phyloP scores from a whole-genome alignment of 345 rosid species.

The Draba incana region DNA sequence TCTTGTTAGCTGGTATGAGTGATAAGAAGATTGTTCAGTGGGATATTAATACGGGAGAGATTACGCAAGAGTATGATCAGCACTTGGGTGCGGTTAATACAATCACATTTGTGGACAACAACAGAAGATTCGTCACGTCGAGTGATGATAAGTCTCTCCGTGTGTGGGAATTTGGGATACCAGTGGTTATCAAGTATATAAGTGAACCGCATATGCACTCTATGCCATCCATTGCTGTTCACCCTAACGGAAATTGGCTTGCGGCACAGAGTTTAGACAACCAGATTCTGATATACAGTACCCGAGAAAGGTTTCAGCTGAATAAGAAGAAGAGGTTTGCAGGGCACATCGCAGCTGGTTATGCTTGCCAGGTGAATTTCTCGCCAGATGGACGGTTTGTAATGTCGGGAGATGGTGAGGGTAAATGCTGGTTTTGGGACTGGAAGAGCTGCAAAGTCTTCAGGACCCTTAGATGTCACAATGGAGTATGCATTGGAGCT shows the following conservation, averaged over 20 bases:
- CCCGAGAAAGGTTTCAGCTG: conserved; percentile 95
- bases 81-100: conserved; percentile 94
- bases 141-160: conserved; percentile 99
- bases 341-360: conserved; percentile 91
- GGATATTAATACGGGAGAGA: conserved; percentile 94
- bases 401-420: conserved; percentile 99
- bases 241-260: conserved; percentile 92
- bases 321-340: conserved; percentile 97
- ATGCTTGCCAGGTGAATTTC: conserved; percentile 98
- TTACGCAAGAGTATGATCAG: conserved; percentile 89
- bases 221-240: conserved; percentile 91
- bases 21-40: conserved; percentile 99
- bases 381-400: conserved; percentile 99
- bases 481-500: conserved; percentile 86
- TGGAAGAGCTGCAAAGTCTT: conserved; percentile 98
- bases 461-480: conserved; percentile 88
- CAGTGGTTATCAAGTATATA: conserved; percentile 95
- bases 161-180: conserved; percentile 98
- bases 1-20: conserved; percentile 96
- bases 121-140: conserved; percentile 93
- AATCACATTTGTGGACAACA: conserved; percentile 93
- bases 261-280: conserved; percentile 98
- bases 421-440: conserved; percentile 99
- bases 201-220: conserved; percentile 99
- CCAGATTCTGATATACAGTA: conserved; percentile 89